Evolutionary conservation across 2,329 filamentous ascomycete species (phyloP), one percentile per base, ranked within the genome.

Genomic region (Paraphaeosphaeria minitans): DNA sequence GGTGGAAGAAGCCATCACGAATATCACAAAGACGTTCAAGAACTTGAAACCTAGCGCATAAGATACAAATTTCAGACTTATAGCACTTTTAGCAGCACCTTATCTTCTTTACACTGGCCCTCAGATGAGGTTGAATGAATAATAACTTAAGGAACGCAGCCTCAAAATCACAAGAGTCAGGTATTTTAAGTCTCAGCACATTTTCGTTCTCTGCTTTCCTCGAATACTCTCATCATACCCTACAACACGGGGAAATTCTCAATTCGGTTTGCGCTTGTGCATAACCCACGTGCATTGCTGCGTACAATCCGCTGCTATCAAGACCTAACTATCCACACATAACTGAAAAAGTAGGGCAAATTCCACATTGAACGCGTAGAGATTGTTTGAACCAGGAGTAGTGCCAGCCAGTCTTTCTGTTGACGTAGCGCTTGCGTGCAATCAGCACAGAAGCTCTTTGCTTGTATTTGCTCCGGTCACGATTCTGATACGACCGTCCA

Each of bases 1-100:
- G 0, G 88, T 90, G 12, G 88, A 90, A 69, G 78, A 83, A 58
- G 88, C 88, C 0, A 89, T 91, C 56, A 85, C 81, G 51, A 80
- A 82, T 53, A 84, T 84, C 45, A 84, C 84, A 4, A 80, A 78
- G 63, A 76, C 78, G 16, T 88, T 87, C 70, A 87, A 87, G 66
- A 66, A 55, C 0, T 55, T 78, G 21, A 71, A 66, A 50, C 54
- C 66, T 29, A 46, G 53, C 12, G 55, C 53, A 9, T 41, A 54
- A 22, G 19, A n/a, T 29, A 43, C 4, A 14, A 49, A 49, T 46
- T 27, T 2, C 21, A 39, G 16, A 4, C 13, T 6, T 1, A 6
- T n/a, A n/a, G 4, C 16, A n/a, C 35, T 39, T n/a, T 6, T n/a
- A 7, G 13, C 35, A 39, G 35, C 13, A 3, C 5, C n/a, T 16